Base-by-base conservation (phyloP, 1,284 basidiomycete genomes). In the Pseudozyma thailandica region DNA sequence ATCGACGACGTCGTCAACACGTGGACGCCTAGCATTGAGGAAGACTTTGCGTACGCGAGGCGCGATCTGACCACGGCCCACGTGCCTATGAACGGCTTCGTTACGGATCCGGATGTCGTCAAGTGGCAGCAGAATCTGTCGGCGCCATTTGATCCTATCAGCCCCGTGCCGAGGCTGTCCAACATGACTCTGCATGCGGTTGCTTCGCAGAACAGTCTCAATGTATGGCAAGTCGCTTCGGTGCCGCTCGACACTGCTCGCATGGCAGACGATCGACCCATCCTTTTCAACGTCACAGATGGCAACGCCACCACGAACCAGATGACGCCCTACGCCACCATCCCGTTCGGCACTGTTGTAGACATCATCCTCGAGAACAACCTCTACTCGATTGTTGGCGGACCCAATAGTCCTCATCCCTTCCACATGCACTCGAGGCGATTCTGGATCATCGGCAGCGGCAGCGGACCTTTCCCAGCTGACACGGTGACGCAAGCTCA, bases 311-410 rank as follows among this genome's bases (percentile, higher is more conserved):
- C 48, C 1, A 39, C 38, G n/a, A 64, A 63, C 26, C 52, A 66
- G 35, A 62, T 64, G 55, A 72, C 48, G 3, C 66, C 72, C 5
- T 71, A 70, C 38, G 61, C 68, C 18, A 26, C 39, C 6, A 57
- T 68, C 16, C 68, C 63, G 5, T 45, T 63, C 27, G 72, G 72
- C 20, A 64, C 68, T 4, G 68, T 72, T 16, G 62, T 74, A 2
- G 72, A 74, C 45, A 54, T 74, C 35, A 64, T 74, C 42, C 49
- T 74, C 44, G 61, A 68, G 50, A 74, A 74, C 68, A 70, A 70
- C 43, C 49, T 66, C 33, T 68, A 63, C 55, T 71, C 68, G 47
- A 74, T 74, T 38, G 68, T 72, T 0, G 72, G 72, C 13, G 66
- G 66, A 1, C 63, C 68, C 18, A 74, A 74, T 54, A 68, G 63